Evolutionary conservation across 2,329 filamentous ascomycete genomes (phyloP).

Genomic region (Grosmannia serpens): DNA sequence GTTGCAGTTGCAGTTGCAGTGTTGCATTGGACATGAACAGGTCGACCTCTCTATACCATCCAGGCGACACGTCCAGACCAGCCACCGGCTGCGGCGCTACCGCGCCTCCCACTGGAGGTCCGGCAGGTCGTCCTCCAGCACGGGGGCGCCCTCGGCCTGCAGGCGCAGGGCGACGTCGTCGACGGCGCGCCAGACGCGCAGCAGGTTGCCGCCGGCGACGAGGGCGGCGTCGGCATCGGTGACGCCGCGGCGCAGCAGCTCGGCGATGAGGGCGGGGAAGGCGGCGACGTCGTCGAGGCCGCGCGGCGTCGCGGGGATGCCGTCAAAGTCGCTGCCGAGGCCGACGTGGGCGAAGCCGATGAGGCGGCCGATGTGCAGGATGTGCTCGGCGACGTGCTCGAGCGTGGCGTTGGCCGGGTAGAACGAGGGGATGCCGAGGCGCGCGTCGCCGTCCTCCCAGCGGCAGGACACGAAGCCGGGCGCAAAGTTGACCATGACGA

Average conservation of each 20-base stretch:
- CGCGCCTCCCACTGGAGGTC: neutral
- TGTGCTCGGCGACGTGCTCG: conserved; percentile 66
- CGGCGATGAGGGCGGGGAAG: conserved; percentile 66
- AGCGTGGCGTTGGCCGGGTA: conserved; percentile 61
- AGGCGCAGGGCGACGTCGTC: conserved; percentile 59
- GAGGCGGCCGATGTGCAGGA: conserved; percentile 67
- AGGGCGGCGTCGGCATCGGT: conserved; percentile 63
- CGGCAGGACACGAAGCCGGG: conserved; percentile 74
- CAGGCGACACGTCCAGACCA: neutral
- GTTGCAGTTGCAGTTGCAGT: too few relatives aligned
- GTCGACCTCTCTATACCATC: neutral
- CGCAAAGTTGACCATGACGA: conserved; percentile 88
- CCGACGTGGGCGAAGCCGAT: conserved; percentile 86
- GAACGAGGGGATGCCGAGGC: conserved; percentile 50
- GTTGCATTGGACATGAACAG: too few relatives aligned
- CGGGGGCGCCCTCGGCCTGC: conserved; percentile 42
- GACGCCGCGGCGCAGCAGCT: conserved; percentile 61
- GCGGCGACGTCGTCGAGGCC: conserved; percentile 80
- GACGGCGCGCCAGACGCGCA: conserved; percentile 74
- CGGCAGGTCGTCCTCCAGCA: conserved; percentile 41
- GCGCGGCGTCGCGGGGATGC: conserved; percentile 51
- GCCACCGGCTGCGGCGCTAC: neutral
- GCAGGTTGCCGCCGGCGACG: conserved; percentile 66
- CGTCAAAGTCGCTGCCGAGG: conserved; percentile 83
- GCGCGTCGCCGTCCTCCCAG: conserved; percentile 28